Evolutionary conservation across 2,329 filamentous ascomycete genomes (phyloP).

Genomic region (Mariannaea elegans): DNA sequence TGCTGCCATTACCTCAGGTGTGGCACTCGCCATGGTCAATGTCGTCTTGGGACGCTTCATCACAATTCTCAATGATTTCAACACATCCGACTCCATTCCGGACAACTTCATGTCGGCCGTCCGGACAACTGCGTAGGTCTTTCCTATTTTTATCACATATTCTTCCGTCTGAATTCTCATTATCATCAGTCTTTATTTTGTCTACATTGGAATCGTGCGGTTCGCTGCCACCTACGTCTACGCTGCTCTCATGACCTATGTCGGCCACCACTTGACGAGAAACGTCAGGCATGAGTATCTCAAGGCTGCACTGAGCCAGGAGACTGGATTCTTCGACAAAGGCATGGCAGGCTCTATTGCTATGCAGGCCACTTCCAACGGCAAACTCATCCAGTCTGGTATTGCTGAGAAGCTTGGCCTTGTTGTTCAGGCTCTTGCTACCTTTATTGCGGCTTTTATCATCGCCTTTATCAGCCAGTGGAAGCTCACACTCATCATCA

Average conservation of each 20-base stretch:
- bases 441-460: slow-evolving; percentile 50
- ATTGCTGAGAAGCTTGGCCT: slow-evolving; percentile 52
- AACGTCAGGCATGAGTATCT: slow-evolving; percentile 59
- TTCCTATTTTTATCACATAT: too few species aligned
- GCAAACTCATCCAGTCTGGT: slow-evolving; percentile 51
- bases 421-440: slow-evolving; percentile 49
- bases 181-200: slow-evolving; percentile 48
- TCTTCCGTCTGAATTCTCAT: background rate
- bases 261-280: slow-evolving; percentile 60
- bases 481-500: slow-evolving; percentile 54
- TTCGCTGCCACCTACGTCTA: slow-evolving; percentile 58
- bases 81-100: slow-evolving; percentile 12
- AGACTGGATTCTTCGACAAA: slow-evolving; percentile 59
- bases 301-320: slow-evolving; percentile 58
- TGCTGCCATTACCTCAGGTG: slow-evolving; percentile 38
- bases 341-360: slow-evolving; percentile 52
- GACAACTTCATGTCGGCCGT: slow-evolving; percentile 32
- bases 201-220: slow-evolving; percentile 47
- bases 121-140: slow-evolving; percentile 7
- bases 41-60: slow-evolving; percentile 42
- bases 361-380: slow-evolving; percentile 49
- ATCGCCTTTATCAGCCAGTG: slow-evolving; percentile 52
- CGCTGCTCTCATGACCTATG: slow-evolving; percentile 55
- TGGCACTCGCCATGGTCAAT: slow-evolving; percentile 41
- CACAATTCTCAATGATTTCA: slow-evolving; percentile 32